Evolutionary conservation across 768 basidiomycete genomes (phyloP).

Genomic region (Lactifluus rugatus): DNA sequence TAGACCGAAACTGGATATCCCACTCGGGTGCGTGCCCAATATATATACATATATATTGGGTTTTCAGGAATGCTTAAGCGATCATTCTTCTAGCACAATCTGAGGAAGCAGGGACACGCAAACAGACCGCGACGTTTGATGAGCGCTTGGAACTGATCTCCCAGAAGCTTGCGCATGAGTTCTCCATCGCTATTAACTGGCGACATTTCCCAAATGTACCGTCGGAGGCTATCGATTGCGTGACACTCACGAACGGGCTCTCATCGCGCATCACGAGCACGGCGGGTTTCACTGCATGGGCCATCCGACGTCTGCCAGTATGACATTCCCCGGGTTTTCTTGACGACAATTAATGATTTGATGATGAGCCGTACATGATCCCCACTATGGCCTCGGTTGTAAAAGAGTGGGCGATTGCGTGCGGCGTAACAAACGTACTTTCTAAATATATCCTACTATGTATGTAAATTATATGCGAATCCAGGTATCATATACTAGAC

Average conservation of each 20-base stretch:
- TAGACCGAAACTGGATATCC: constrained; percentile 16
- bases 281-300: constrained; percentile 1
- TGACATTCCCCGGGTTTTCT: neutral
- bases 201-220: neutral
- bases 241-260: neutral
- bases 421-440: too few relatives aligned
- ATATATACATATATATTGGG: neutral
- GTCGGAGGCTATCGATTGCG: neutral
- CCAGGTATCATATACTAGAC: too few relatives aligned
- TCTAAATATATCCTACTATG: too few relatives aligned
- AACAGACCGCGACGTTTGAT: neutral
- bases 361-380: neutral
- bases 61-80: neutral
- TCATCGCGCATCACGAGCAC: constrained; percentile 5
- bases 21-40: constrained; percentile 3
- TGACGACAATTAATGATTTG: too few relatives aligned
- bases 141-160: constrained; percentile 12
- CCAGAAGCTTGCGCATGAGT: neutral
- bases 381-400: neutral
- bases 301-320: neutral
- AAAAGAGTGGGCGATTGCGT: too few relatives aligned
- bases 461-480: too few relatives aligned
- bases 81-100: constrained; percentile 1
- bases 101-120: neutral
- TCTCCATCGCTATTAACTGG: neutral